Percentiles rank a stretch among this genome's conserved stretches.
Conservation (phyloP, 2,329 filamentous ascomycete genomes). For the Parasarocladium wereldwijsianum region DNA sequence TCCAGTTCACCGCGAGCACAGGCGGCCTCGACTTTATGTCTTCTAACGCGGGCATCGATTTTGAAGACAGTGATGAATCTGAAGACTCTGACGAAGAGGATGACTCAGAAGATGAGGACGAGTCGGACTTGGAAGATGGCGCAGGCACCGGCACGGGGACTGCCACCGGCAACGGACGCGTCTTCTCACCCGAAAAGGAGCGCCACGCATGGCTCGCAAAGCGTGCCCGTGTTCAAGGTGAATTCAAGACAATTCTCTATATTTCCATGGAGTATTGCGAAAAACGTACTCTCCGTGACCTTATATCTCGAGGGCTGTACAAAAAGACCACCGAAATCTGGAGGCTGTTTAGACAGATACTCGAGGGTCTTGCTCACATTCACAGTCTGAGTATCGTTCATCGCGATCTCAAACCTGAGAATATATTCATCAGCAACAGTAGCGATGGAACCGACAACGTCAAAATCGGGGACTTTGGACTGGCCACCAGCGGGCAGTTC, state of each 20-base stretch:
- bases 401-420: constrained; percentile 91
- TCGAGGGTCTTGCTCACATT: constrained; percentile 82
- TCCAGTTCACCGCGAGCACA: constrained; percentile 56
- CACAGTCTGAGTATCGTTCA: constrained; percentile 88
- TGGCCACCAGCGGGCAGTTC: constrained; percentile 80
- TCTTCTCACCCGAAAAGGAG: constrained; percentile 16
- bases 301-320: constrained; percentile 63
- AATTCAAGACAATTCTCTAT: constrained; percentile 64
- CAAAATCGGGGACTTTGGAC: constrained; percentile 90
- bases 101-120: constrained; percentile 29
- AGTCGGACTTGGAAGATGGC: constrained; percentile 18
- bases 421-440: constrained; percentile 68
- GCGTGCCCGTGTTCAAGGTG: constrained; percentile 27
- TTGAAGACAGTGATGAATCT: constrained; percentile 44
- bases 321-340: constrained; percentile 68
- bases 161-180: too few relatives aligned
- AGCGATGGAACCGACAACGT: constrained; percentile 71
- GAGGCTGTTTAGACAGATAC: constrained; percentile 79
- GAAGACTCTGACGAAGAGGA: constrained; percentile 28
- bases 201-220: constrained; percentile 14
- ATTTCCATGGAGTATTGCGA: constrained; percentile 99
- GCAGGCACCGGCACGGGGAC: too few relatives aligned
- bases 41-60: constrained; percentile 67
- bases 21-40: constrained; percentile 88
- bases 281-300: constrained; percentile 77